These are phyloP conservation scores for Diaporthe citri DNA, from an alignment of 2,329 filamentous ascomycete genomes.

Conservation along the genomic window DNA sequence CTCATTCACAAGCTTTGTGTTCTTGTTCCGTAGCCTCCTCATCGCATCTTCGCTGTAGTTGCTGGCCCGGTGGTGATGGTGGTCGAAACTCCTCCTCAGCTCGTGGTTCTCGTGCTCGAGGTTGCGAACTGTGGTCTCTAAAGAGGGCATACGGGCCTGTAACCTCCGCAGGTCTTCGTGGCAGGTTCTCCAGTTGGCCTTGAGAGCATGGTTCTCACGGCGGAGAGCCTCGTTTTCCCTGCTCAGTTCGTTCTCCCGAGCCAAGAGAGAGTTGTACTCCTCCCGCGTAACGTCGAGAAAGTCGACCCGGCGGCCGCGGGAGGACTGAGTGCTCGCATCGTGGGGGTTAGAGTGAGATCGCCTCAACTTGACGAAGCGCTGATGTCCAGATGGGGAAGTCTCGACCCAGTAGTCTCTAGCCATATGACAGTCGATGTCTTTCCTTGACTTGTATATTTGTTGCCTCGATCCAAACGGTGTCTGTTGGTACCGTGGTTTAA, in stretches of 20 bases:
- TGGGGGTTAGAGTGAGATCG: slow-evolving; percentile 41
- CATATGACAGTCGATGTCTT: slow-evolving; percentile 23
- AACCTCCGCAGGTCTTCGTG: slow-evolving; percentile 53
- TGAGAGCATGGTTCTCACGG: slow-evolving; percentile 50
- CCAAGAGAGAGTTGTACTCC: slow-evolving; percentile 43
- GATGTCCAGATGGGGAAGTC: slow-evolving; percentile 37
- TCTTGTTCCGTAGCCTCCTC: slow-evolving; percentile 50
- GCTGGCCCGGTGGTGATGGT: slow-evolving; percentile 41
- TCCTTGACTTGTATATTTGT: background rate
- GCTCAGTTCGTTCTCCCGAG: slow-evolving; percentile 41
- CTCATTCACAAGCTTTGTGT: slow-evolving; percentile 54
- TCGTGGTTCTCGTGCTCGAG: slow-evolving; percentile 55
- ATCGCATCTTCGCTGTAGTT: slow-evolving; percentile 49
- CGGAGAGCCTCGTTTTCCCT: slow-evolving; percentile 42
- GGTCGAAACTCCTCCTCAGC: slow-evolving; percentile 54
- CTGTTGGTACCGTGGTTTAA: background rate
- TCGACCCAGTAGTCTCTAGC: slow-evolving; percentile 40
- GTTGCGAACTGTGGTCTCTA: slow-evolving; percentile 53
- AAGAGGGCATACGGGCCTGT: slow-evolving; percentile 51
- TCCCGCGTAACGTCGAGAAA: slow-evolving; percentile 45
- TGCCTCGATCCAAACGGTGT: background rate
- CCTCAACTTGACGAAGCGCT: slow-evolving; percentile 44
- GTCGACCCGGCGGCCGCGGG: slow-evolving; percentile 43
- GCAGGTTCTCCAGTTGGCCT: slow-evolving; percentile 51
- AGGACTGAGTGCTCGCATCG: slow-evolving; percentile 35